Evolutionary conservation across 345 rosid genomes (phyloP).

Genomic region (Heritiera fomes): DNA sequence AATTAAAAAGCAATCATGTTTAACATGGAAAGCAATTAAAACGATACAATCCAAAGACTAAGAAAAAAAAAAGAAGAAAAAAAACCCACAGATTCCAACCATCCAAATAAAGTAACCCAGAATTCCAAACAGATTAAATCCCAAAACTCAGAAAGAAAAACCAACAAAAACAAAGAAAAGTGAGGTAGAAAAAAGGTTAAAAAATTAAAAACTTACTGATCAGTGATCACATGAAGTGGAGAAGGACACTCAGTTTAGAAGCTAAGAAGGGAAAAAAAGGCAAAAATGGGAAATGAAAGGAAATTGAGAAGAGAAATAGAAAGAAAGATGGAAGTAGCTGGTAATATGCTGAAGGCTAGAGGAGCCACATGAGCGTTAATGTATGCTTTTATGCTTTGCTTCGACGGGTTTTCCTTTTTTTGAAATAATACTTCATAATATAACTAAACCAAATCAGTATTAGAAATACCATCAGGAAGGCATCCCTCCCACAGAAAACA

Average conservation of each 20-base stretch:
- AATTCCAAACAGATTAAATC: neutral
- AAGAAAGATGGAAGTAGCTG: conserved; percentile 24
- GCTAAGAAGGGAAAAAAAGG: neutral
- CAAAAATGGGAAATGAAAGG: conserved; percentile 15
- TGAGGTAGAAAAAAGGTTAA: neutral
- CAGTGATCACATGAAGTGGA: conserved; percentile 58
- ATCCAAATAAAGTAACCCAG: neutral
- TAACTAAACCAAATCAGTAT: too few relatives aligned
- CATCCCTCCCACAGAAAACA: too few relatives aligned
- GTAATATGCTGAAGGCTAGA: conserved; percentile 15
- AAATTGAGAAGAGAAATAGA: conserved; percentile 17
- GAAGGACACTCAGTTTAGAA: neutral
- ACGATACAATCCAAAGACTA: conserved; percentile 8
- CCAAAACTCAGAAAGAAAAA: conserved; percentile 17
- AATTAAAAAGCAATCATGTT: neutral
- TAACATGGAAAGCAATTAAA: conserved; percentile 17
- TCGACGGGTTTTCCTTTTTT: too few relatives aligned
- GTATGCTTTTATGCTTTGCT: too few relatives aligned
- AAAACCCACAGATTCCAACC: conserved; percentile 11
- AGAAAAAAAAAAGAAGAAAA: neutral
- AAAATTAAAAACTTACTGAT: conserved; percentile 44
- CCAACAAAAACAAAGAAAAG: conserved; percentile 13
- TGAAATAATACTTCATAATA: too few relatives aligned
- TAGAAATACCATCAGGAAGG: too few relatives aligned
- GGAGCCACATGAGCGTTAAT: too few relatives aligned